Base-by-base conservation (phyloP, 2,329 filamentous ascomycete species). In the Cryphonectria carpinicola region DNA sequence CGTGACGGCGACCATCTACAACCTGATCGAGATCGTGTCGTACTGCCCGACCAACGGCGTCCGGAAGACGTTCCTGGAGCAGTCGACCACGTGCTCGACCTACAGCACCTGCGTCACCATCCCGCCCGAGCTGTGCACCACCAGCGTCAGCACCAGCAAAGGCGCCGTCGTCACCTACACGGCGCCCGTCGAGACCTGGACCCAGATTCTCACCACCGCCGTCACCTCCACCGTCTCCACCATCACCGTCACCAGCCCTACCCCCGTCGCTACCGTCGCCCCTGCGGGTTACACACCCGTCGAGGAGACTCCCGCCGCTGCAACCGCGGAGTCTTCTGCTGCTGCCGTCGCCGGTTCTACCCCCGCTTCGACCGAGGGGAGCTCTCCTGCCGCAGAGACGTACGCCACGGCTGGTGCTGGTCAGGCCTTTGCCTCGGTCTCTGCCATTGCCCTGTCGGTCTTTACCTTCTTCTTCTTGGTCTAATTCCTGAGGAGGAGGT, bases 91-190 rank as follows among this genome's bases (percentile, higher is more conserved):
- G 35, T 66, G 68, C 54, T 37, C 41, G 14, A 61, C 63, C 10
- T 69, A 41, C 63, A 28, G 19, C 10, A 60, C 68, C 63, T 14
- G 28, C 22, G 52, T 69, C 52, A 66, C 63, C 43, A 41, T 69
- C 22, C 63, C 68, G 3, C 58, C 67, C 1, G 52, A 41, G 22
- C 32, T 52, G 62, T 69, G 68, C 63, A 58, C 41, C 19, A 69
- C 62, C 17, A 14, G 4, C 22, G 10, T 52, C n/a, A 49, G 37
- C n/a, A 49, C 54, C 62, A 41, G 28, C 3, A n/a, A 54, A n/a
- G 68, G 68, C 17, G 28, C 8, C 39, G 3, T 52, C 17, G 39
- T 49, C 37, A 66, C 63, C 52, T 49, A 28, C 54, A 69, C 62
- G 14, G 5, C 19, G 28, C 61, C 68, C 41, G 25, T 49, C 11